phyloP scores from a whole-genome alignment of 2,329 filamentous ascomycete genomes.

The Colletotrichum sp. region DNA sequence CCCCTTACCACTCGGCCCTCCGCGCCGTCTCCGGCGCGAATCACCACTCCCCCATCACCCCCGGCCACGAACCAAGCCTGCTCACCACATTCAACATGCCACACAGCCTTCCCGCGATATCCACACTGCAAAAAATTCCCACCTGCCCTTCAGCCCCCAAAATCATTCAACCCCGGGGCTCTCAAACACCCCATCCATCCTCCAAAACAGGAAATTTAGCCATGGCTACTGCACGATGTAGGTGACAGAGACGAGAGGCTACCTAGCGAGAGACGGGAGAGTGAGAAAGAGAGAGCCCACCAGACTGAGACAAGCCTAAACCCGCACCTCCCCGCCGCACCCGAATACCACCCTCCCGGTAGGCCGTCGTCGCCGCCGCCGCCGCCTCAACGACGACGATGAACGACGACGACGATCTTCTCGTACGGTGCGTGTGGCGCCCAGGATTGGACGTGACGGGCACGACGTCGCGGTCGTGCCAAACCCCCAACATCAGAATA shows the following conservation, averaged over 20 bases:
- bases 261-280: not conserved
- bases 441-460: not conserved
- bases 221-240: not conserved
- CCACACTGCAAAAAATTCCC: not conserved
- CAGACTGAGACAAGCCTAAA: constrained; percentile 7
- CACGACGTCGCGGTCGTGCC: not conserved
- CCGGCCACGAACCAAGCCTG: not conserved
- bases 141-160: not conserved
- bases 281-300: not conserved
- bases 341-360: constrained; percentile 11
- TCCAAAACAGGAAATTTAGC: not conserved
- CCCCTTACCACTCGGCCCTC: not conserved
- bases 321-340: not conserved
- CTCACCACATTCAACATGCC: not conserved
- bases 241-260: not conserved
- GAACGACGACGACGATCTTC: not conserved
- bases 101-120: not conserved
- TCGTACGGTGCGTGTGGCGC: not conserved
- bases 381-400: not conserved
- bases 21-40: not conserved
- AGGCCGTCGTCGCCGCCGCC: not conserved
- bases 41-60: not conserved
- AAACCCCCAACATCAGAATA: not conserved
- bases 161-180: not conserved
- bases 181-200: not conserved